phyloP scores from a whole-genome alignment of 2,329 filamentous ascomycete species.

The Dryadomyces sulphureus region DNA sequence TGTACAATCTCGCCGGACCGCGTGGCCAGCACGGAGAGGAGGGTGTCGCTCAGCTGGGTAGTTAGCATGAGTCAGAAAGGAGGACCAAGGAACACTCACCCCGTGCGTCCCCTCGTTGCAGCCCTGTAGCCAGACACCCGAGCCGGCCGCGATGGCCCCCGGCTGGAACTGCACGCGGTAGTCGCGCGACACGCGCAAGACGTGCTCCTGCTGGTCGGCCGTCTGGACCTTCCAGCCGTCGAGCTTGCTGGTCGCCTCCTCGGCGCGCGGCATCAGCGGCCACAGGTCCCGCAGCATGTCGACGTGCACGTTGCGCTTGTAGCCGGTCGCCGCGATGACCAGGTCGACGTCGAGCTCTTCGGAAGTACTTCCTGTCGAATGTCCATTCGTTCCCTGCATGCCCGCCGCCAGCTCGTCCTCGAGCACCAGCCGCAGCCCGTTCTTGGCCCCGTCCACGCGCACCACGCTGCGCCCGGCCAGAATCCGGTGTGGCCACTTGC shows the following conservation, averaged over 20 bases:
- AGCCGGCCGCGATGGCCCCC: slow-evolving; percentile 52
- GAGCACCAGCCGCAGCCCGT: slow-evolving; percentile 42
- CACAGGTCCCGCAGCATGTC: slow-evolving; percentile 56
- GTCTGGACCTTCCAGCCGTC: slow-evolving; percentile 11
- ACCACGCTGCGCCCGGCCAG: slow-evolving; percentile 52
- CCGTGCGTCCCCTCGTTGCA: slow-evolving; percentile 90
- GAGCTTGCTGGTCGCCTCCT: slow-evolving; percentile 5
- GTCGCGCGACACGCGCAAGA: slow-evolving; percentile 58
- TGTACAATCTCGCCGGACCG: slow-evolving; percentile 65
- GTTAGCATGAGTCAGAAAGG: slow-evolving; percentile 7
- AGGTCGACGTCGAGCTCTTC: slow-evolving; percentile 65
- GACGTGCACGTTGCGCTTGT: slow-evolving; percentile 64
- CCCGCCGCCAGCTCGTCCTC: slow-evolving; percentile 17
- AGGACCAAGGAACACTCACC: slow-evolving; percentile 34
- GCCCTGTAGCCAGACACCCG: slow-evolving; percentile 84
- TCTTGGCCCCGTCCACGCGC: slow-evolving; percentile 35
- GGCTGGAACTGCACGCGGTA: slow-evolving; percentile 62
- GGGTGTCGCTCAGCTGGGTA: slow-evolving; percentile 57
- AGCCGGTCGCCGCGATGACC: slow-evolving; percentile 78
- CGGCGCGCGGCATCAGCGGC: slow-evolving; percentile 52
- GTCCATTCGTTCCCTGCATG: slow-evolving; percentile 7
- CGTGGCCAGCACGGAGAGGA: slow-evolving; percentile 64
- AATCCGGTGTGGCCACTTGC: slow-evolving; percentile 70
- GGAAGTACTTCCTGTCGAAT: background rate
- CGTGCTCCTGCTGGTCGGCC: slow-evolving; percentile 10